Conservation (phyloP, 345 rosid species). For the Toxicodendron radicans region DNA sequence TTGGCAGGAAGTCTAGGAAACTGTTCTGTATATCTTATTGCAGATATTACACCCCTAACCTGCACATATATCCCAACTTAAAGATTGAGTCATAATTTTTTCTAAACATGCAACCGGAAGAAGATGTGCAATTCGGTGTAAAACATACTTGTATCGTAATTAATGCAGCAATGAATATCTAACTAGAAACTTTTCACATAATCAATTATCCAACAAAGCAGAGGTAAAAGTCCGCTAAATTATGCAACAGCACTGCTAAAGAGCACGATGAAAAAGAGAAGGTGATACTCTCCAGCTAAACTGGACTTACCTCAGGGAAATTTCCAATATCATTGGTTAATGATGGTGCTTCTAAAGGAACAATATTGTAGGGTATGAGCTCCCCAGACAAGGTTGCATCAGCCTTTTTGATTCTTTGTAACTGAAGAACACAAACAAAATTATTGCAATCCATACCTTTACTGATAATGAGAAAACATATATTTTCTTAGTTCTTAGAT, state of each 20-base stretch:
- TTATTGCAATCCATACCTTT: slow-evolving; percentile 6
- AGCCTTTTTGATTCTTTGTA: slow-evolving; percentile 63
- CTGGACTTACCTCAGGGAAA: slow-evolving; percentile 81
- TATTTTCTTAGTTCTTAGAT: not conserved
- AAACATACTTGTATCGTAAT: not conserved
- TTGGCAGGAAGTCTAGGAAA: slow-evolving; percentile 77
- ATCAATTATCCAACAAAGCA: not conserved
- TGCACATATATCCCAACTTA: slow-evolving; percentile 31
- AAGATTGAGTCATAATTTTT: slow-evolving; percentile 15
- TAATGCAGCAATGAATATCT: not conserved
- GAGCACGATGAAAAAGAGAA: not conserved
- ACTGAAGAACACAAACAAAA: slow-evolving; percentile 42
- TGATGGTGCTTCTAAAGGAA: slow-evolving; percentile 86
- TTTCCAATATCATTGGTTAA: slow-evolving; percentile 82
- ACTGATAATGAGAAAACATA: not conserved
- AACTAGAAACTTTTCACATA: not conserved
- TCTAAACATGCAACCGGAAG: slow-evolving; percentile 6
- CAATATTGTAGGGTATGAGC: slow-evolving; percentile 82
- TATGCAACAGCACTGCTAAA: not conserved
- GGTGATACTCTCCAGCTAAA: slow-evolving; percentile 11
- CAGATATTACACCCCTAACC: slow-evolving; percentile 87
- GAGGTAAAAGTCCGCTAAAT: not conserved
- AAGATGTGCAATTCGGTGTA: not conserved
- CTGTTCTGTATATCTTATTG: slow-evolving; percentile 76
- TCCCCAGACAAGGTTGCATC: slow-evolving; percentile 71